These are phyloP conservation scores for Conringia planisiliqua DNA, from an alignment of 345 rosid species.

Conservation along the genomic window DNA sequence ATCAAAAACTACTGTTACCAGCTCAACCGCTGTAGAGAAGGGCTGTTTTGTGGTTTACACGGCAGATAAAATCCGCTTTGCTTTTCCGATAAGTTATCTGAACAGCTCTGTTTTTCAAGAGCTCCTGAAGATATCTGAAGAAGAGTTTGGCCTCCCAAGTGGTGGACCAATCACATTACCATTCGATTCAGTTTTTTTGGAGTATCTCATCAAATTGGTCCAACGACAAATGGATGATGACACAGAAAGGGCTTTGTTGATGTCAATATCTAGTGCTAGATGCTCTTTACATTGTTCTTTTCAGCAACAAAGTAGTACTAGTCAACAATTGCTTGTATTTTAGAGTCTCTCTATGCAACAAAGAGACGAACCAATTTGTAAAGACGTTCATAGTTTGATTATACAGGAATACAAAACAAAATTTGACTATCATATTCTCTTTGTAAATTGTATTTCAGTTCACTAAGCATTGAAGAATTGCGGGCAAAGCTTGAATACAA, in stretches of 20 bases:
- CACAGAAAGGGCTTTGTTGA: slow-evolving; percentile 30
- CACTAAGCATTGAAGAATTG: too few species aligned
- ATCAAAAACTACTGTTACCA: not conserved
- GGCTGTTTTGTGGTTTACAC: slow-evolving; percentile 43
- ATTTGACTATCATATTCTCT: too few species aligned
- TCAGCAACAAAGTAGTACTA: not conserved
- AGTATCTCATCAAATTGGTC: slow-evolving; percentile 23
- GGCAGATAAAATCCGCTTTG: slow-evolving; percentile 15
- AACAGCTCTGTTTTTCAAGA: slow-evolving; percentile 30
- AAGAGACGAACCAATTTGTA: too few species aligned
- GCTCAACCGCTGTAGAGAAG: slow-evolving; percentile 3
- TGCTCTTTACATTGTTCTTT: not conserved
- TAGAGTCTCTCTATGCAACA: not conserved
- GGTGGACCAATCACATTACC: slow-evolving; percentile 33
- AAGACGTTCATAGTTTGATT: too few species aligned
- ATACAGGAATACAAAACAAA: too few species aligned
- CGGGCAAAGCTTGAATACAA: too few species aligned
- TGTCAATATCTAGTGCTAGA: slow-evolving; percentile 5
- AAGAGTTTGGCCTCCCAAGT: slow-evolving; percentile 31
- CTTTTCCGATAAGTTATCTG: slow-evolving; percentile 27
- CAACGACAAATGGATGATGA: slow-evolving; percentile 26
- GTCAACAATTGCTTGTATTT: slow-evolving; percentile 5
- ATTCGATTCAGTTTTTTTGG: slow-evolving; percentile 26
- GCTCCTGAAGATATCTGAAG: slow-evolving; percentile 39
- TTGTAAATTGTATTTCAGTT: too few species aligned